Evolutionary conservation across 2,329 filamentous ascomycete genomes (phyloP).

Genomic region (Alternaria ventricosa): DNA sequence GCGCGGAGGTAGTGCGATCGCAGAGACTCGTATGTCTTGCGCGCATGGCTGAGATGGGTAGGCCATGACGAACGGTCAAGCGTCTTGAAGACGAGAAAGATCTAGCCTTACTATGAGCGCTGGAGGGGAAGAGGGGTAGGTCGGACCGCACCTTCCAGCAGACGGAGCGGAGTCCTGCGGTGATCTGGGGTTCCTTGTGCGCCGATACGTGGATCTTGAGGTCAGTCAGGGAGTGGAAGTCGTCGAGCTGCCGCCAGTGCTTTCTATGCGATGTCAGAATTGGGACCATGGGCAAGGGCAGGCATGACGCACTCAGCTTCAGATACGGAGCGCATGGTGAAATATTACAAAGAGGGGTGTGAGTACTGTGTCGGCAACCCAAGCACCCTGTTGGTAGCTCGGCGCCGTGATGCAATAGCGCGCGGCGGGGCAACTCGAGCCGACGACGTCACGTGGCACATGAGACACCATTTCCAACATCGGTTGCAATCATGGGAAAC

Average conservation of each 20-base stretch:
- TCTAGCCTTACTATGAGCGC: conserved; percentile 55
- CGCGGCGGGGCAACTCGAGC: conserved; percentile 26
- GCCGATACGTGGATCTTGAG: conserved; percentile 47
- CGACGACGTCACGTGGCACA: conserved; percentile 19
- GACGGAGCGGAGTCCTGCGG: conserved; percentile 78
- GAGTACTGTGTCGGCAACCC: conserved; percentile 11
- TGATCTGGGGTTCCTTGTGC: conserved; percentile 47
- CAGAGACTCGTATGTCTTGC: conserved; percentile 75
- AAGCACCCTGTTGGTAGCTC: conserved; percentile 45
- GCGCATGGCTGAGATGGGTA: conserved; percentile 69
- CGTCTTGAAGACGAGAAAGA: conserved; percentile 79
- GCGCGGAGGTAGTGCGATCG: conserved; percentile 79
- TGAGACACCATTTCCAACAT: background rate
- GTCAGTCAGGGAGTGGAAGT: conserved; percentile 47
- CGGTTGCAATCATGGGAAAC: background rate
- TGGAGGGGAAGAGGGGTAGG: background rate
- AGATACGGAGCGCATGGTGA: conserved; percentile 40
- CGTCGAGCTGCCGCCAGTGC: conserved; percentile 45
- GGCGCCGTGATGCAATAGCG: conserved; percentile 21
- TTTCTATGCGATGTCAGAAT: conserved; percentile 36
- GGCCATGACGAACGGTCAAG: conserved; percentile 72
- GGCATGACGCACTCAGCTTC: conserved; percentile 40
- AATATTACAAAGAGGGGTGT: conserved; percentile 9
- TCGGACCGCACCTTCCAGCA: conserved; percentile 79
- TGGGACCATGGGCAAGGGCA: background rate